Evolutionary conservation across 768 basidiomycete species (phyloP).

Genomic region (Russula sp.): DNA sequence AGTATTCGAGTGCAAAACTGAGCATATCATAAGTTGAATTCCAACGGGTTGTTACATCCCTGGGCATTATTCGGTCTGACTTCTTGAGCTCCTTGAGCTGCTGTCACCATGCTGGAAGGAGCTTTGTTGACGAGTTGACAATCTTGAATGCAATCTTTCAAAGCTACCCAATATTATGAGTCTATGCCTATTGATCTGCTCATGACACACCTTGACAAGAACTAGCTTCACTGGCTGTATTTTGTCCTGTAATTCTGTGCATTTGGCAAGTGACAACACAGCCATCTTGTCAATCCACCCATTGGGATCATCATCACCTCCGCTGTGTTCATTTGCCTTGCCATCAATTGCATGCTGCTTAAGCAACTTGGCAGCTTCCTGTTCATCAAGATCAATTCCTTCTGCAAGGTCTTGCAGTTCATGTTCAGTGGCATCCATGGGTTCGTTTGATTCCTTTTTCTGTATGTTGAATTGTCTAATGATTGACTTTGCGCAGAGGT

Average conservation of each 20-base stretch:
- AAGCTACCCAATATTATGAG: too few species aligned
- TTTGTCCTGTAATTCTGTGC: background rate
- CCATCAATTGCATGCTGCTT: background rate
- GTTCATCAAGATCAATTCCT: background rate
- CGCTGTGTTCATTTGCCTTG: background rate
- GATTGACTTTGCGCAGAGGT: too few species aligned
- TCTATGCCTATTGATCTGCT: too few species aligned
- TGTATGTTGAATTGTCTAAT: background rate
- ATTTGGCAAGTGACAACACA: too few species aligned
- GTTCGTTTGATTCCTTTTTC: background rate
- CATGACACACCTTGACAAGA: background rate
- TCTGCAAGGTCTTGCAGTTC: background rate
- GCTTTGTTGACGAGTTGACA: too few species aligned
- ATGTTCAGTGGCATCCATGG: background rate
- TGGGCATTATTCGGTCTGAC: background rate
- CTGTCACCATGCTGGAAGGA: background rate
- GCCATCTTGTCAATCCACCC: background rate
- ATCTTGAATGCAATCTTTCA: too few species aligned
- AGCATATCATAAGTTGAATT: too few species aligned
- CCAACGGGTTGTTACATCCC: background rate
- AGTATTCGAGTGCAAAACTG: background rate
- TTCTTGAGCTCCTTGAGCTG: background rate
- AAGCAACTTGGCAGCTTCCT: too few species aligned
- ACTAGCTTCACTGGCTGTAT: background rate
- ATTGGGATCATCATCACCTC: background rate